Conservation (phyloP, 495 filamentous ascomycete genomes). For the Neurospora sp. region DNA sequence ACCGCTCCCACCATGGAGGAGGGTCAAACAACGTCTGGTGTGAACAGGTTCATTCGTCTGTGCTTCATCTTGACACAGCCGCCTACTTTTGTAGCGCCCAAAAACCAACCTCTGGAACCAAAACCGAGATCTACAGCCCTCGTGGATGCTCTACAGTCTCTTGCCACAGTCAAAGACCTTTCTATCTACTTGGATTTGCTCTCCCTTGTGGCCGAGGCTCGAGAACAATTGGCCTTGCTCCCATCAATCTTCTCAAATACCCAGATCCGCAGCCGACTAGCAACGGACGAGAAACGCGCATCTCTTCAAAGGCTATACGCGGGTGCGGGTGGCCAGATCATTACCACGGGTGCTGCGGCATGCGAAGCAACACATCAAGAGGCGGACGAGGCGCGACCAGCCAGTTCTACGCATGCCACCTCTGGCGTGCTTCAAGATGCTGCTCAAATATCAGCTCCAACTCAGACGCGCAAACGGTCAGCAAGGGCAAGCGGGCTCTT, state of each 20-base stretch:
- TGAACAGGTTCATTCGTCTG: neutral
- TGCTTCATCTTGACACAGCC: neutral
- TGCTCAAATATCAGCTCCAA: neutral
- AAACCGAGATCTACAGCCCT: accelerated
- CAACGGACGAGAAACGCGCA: neutral
- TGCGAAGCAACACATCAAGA: neutral
- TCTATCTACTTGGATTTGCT: neutral
- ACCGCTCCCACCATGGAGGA: neutral
- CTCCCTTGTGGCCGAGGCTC: accelerated
- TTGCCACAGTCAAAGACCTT: neutral
- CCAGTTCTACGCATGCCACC: neutral
- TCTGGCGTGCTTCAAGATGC: neutral
- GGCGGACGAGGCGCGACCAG: neutral
- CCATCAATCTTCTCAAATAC: neutral
- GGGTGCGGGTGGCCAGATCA: neutral
- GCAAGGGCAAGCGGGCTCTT: neutral
- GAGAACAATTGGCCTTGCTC: neutral
- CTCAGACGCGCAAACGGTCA: neutral
- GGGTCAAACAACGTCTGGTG: neutral
- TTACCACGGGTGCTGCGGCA: neutral
- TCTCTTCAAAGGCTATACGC: accelerated
- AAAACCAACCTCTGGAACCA: neutral
- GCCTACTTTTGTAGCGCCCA: neutral
- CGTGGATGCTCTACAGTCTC: neutral
- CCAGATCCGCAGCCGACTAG: neutral